Conservation (phyloP, 2,329 filamentous ascomycete genomes). For the Pseudogymnoascus pannorum region DNA sequence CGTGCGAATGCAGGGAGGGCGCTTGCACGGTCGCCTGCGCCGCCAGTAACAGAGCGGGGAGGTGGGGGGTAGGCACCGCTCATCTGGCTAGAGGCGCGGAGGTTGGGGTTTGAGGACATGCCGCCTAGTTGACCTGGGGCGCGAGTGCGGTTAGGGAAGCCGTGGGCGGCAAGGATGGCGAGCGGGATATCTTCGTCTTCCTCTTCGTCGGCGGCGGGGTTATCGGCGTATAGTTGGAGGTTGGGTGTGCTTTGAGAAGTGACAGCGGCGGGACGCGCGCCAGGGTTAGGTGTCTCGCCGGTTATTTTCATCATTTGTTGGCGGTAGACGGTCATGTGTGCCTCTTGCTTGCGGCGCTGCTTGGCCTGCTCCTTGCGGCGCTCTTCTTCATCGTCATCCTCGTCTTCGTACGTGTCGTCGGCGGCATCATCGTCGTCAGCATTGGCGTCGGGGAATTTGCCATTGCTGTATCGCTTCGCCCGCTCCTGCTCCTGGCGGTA, state of each 20-base stretch:
- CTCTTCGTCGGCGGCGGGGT: conserved; percentile 50
- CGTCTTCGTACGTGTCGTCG: conserved; percentile 56
- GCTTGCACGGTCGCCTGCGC: conserved; percentile 32
- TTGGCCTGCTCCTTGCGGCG: conserved; percentile 65
- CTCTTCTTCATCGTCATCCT: conserved; percentile 73
- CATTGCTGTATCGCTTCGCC: conserved; percentile 38
- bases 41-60: conserved; percentile 51
- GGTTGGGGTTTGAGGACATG: conserved; percentile 64
- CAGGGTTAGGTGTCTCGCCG: conserved; percentile 54
- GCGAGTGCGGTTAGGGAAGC: conserved; percentile 72
- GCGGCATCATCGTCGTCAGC: conserved; percentile 50
- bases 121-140: conserved; percentile 61
- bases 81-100: conserved; percentile 47
- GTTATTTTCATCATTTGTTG: conserved; percentile 98
- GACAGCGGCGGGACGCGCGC: conserved; percentile 46
- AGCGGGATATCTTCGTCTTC: conserved; percentile 85
- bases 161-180: conserved; percentile 79
- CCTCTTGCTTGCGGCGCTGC: conserved; percentile 80
- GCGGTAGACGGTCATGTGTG: conserved; percentile 80
- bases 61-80: conserved; percentile 37
- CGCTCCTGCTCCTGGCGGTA: conserved; percentile 69
- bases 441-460: conserved; percentile 31
- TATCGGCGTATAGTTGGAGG: conserved; percentile 35
- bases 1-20: conserved; percentile 73
- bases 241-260: conserved; percentile 58